Evolutionary conservation across 345 rosid species (phyloP), one percentile per base, ranked within the genome.

Genomic region (thale cress (Arabidopsis thaliana)): DNA sequence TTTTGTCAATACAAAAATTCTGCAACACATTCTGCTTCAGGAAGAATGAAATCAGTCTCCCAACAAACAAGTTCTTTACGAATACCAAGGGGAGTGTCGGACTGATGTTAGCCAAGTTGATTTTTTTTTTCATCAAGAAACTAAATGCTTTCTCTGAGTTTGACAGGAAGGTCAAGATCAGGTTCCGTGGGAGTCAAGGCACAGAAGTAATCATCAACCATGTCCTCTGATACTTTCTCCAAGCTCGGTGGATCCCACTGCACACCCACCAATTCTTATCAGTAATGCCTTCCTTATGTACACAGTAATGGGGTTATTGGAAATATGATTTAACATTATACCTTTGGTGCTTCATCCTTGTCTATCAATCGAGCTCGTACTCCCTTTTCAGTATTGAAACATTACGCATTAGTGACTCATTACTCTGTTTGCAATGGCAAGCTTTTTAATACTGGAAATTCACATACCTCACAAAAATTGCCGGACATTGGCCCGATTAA

Each of bases 311-410:
- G 4, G 4, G 3, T 59, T 50, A 40, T 1, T 42, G n/a, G 25
- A 41, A 56, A 36, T 45, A 45, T 45, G 23, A 23, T 30, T 13
- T 59, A 50, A 22, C 28, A 22, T 3, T 3, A 55, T 82, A 90
- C 99, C 94, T 91, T 88, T 9, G 97, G 93, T 6, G 86, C 83
- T 33, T 81, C 80, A 77, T 95, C 93, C 81, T 76, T 92, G 69
- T 87, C 97, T 83, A 93, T 87, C 86, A 90, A 71, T 70, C 90
- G 84, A 42, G 99, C 97, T 68, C 96, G 85, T 72, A 95, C 81
- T 22, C 99, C 98, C 98, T 93, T 59, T 64, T 8, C 60, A 78
- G 57, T 49, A 76, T 69, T 77, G 10, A 25, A 34, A 62, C 13
- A 60, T 30, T 13, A 69, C 67, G 28, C 13, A 42, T 45, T 50